phyloP scores from a whole-genome alignment of 2,329 filamentous ascomycete genomes.

The Hypoxylon sp. region DNA sequence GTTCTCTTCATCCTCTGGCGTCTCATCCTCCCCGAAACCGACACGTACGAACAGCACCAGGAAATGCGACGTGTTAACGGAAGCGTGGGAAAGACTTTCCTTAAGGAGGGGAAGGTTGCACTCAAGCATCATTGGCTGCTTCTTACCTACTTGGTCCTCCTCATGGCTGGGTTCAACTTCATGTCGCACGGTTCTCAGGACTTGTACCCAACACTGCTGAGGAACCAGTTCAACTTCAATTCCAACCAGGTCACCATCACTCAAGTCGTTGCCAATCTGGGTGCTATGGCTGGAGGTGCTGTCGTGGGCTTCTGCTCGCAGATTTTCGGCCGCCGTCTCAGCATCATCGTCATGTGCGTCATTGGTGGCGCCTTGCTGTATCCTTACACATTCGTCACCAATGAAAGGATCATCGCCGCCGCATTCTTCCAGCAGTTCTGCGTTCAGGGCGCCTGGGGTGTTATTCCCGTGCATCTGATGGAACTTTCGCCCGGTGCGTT shows the following conservation, averaged over 20 bases:
- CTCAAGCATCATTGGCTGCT: constrained; percentile 85
- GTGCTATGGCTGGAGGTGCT: constrained; percentile 78
- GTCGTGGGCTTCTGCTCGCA: constrained; percentile 77
- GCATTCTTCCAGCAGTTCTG: constrained; percentile 89
- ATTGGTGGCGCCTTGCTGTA: constrained; percentile 84
- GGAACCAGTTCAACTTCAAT: constrained; percentile 68
- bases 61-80: constrained; percentile 70
- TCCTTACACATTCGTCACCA: constrained; percentile 81
- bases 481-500: constrained; percentile 81
- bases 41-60: constrained; percentile 77
- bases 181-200: constrained; percentile 84
- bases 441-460: constrained; percentile 82
- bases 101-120: constrained; percentile 83
- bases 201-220: constrained; percentile 72
- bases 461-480: constrained; percentile 84
- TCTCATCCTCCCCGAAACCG: constrained; percentile 83
- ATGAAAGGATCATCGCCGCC: constrained; percentile 77
- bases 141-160: constrained; percentile 83
- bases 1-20: constrained; percentile 86
- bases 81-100: constrained; percentile 76
- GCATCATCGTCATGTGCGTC: constrained; percentile 75
- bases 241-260: constrained; percentile 75
- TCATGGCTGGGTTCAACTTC: constrained; percentile 95
- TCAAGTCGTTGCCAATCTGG: constrained; percentile 80
- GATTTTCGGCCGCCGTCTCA: constrained; percentile 77